Evolutionary conservation across 371 early-diverging fungal genomes (phyloP).

Genomic region (Nematocida sp.): DNA sequence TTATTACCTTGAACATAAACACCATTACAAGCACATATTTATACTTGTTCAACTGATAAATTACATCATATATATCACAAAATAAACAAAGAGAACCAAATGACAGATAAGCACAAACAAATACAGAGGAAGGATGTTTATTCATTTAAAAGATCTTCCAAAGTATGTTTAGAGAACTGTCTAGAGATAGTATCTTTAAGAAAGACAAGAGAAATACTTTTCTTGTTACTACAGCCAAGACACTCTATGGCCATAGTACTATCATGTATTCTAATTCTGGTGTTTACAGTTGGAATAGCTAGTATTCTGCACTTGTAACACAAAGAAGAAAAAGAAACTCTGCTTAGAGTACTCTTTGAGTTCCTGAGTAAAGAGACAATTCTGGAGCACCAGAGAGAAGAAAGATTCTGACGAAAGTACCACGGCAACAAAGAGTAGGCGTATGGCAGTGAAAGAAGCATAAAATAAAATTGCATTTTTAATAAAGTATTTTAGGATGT

Average conservation of each 20-base stretch:
- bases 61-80: too few relatives aligned
- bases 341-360: not conserved
- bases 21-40: too few relatives aligned
- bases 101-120: too few relatives aligned
- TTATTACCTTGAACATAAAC: too few relatives aligned
- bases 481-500: slow-evolving; percentile 53
- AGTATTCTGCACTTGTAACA: slow-evolving; percentile 20
- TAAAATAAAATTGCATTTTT: not conserved
- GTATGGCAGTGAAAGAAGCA: too few relatives aligned
- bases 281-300: slow-evolving; percentile 24
- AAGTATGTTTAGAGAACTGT: too few relatives aligned
- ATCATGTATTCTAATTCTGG: not conserved
- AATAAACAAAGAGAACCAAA: too few relatives aligned
- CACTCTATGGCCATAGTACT: not conserved
- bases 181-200: too few relatives aligned
- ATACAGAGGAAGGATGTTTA: too few relatives aligned
- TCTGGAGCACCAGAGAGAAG: not conserved
- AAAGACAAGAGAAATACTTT: too few relatives aligned
- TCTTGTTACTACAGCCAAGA: not conserved
- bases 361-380: not conserved
- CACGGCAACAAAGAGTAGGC: not conserved
- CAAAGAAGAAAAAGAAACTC: slow-evolving; percentile 2
- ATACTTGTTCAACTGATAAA: too few relatives aligned
- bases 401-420: not conserved
- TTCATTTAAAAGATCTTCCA: too few relatives aligned